Evolutionary conservation across 2,329 filamentous ascomycete genomes (phyloP).

Genomic region (Ilyonectria destructans): DNA sequence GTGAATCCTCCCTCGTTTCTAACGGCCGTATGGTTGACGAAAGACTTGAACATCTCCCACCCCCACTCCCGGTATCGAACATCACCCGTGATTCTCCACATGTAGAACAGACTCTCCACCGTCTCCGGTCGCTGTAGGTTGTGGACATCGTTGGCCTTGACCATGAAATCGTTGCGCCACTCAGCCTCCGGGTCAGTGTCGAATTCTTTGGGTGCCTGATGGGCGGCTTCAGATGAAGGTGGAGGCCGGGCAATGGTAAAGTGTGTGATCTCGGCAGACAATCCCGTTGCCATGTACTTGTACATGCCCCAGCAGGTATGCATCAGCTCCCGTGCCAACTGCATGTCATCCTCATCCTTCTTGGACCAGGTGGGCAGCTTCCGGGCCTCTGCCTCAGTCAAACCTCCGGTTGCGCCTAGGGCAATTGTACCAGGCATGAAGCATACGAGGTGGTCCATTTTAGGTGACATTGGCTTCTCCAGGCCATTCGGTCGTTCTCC

Average conservation of each 20-base stretch:
- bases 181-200: slow-evolving; percentile 68
- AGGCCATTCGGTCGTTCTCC: slow-evolving; percentile 88
- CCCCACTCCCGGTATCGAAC: slow-evolving; percentile 94
- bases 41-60: slow-evolving; percentile 98
- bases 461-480: slow-evolving; percentile 77
- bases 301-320: slow-evolving; percentile 99
- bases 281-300: slow-evolving; percentile 87
- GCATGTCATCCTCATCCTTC: slow-evolving; percentile 89
- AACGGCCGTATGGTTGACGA: slow-evolving; percentile 88
- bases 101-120: slow-evolving; percentile 96
- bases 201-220: slow-evolving; percentile 66
- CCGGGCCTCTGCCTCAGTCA: slow-evolving; percentile 82
- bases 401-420: slow-evolving; percentile 85
- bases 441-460: slow-evolving; percentile 99
- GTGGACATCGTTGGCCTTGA: slow-evolving; percentile 88
- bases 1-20: slow-evolving; percentile 86
- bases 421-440: slow-evolving; percentile 98
- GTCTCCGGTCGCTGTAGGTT: slow-evolving; percentile 97
- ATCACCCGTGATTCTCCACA: slow-evolving; percentile 98
- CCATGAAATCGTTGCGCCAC: slow-evolving; percentile 85
- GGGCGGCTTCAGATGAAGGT: slow-evolving; percentile 68
- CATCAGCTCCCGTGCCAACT: slow-evolving; percentile 90
- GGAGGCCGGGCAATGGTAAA: slow-evolving; percentile 85
- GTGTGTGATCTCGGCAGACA: slow-evolving; percentile 96
- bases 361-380: slow-evolving; percentile 81